Evolutionary conservation across 371 early-diverging fungal species (phyloP), one percentile per base, ranked within the genome.

Genomic region (Basidiobolus meristosporus): DNA sequence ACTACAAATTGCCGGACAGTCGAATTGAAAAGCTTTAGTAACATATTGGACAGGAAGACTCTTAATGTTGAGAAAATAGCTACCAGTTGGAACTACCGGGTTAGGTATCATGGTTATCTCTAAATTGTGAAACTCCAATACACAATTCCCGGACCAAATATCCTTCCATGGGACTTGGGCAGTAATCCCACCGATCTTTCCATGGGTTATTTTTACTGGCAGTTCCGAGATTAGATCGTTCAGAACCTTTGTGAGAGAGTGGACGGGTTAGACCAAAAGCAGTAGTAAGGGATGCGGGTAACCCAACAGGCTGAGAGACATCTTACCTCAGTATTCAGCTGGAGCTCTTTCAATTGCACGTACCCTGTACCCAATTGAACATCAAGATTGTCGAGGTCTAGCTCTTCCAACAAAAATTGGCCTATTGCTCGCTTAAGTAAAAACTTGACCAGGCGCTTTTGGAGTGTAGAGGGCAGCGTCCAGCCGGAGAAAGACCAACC

Each of bases 361-460:
- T 66, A 68, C 1, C 90, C 89, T 41, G 80, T 68, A 34, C 73
- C 71, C n/a, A 88, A 60, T 54, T 82, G 81, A 38, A 90, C 78
- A 46, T 90, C 89, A 47, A 88, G 70, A 56, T 84, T 72, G 34
- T 79, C 82, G 41, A 71, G 63, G 56, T 84, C 78, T 14, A 88
- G 62, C 40, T 83, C 79, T 26, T 75, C 62, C 23, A 75, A 68
- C 31, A 90, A 60, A 45, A 88, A 87, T 48, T 78, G 80, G 5
- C 90, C 90, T 31, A 90, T 73, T 7, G 86, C 77, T 44, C 69
- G 64, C 43, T 79, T 73, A 36, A 90, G 60, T 26, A 90, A 56
- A 51, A 82, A 90, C 58, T 82, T 85, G 43, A 81, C 67, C 12
- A 90, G 63, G 22, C 78, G 65, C 54, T 87, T 87, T 51, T 88